Conservation (phyloP, 2,329 filamentous ascomycete species). For the Allantophomopsis lycopodina region DNA sequence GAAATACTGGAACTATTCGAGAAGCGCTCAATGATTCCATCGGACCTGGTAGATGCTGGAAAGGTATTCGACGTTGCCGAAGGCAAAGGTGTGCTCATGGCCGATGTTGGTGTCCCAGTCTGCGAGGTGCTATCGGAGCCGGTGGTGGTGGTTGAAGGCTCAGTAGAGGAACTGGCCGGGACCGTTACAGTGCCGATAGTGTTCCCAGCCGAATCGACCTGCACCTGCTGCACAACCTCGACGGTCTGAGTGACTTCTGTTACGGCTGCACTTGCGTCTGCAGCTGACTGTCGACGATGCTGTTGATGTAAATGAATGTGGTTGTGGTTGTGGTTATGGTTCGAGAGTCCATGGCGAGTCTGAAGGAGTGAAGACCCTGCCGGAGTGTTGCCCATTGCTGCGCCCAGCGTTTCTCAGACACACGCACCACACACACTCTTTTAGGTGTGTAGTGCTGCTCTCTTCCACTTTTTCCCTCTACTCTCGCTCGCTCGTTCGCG, state of each 20-base stretch:
- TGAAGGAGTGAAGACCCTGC: constrained; percentile 20
- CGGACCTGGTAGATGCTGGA: neutral
- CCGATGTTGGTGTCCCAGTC: constrained; percentile 2
- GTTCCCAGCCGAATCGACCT: constrained; percentile 15
- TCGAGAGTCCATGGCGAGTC: constrained; percentile 9
- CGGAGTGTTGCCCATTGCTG: constrained; percentile 13
- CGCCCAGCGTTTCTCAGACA: neutral
- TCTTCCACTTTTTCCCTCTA: no score
- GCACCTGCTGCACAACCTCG: constrained; percentile 15
- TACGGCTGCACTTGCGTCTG: constrained; percentile 5
- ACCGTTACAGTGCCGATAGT: constrained; percentile 6
- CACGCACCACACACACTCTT: no score
- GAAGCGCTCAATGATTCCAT: neutral
- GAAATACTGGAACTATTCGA: constrained; percentile 4
- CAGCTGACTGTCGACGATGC: constrained; percentile 1
- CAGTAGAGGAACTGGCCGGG: constrained; percentile 4
- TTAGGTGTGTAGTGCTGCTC: no score
- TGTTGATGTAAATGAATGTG: constrained; percentile 5
- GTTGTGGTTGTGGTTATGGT: constrained; percentile 10
- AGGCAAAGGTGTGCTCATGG: constrained; percentile 3
- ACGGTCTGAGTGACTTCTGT: constrained; percentile 15
- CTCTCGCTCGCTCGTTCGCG: no score
- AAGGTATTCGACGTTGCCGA: constrained; percentile 3
- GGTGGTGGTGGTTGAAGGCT: constrained; percentile 8
- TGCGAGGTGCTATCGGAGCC: constrained; percentile 5